Base-by-base conservation (phyloP, 2,329 filamentous ascomycete genomes). In the Purpureocillium lavendulum region DNA sequence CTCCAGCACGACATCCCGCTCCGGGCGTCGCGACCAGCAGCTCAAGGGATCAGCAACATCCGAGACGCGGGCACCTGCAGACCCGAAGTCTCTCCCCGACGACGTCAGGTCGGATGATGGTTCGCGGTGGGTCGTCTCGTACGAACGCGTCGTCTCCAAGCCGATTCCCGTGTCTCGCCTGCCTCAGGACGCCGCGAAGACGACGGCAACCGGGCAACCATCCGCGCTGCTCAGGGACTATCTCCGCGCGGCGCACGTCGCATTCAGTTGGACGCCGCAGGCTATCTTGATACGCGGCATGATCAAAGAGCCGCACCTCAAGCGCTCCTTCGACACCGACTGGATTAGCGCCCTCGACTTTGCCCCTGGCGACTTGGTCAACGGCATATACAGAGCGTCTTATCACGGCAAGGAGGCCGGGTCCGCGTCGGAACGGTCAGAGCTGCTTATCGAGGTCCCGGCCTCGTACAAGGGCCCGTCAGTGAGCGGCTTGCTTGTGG, bases 241-340 rank as follows among this genome's bases (percentile, higher is more conserved):
- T 41, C 35, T 53, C 5, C 53, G 50, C 10, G 52, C 47, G 10
- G 49, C 54, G 3, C 57, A 60, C 41, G 39, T 43, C 13, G 55
- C 59, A 2, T 62, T 62, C 35, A 47, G 48, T 37, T 52, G 51
- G 48, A 58, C 57, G 3, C 59, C 60, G 2, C 56, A 59, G 42
- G 57, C 57, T 5, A 43, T 55, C 4, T 15, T 55, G 2, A 53
- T 62, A 29, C 47, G 54, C 26, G 32, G 44, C 11, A 36, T 54
- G 13, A 38, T 57, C 56, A 14, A 36, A 39, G 7, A 39, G 41
- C 2, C 43, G 41, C 21, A 43, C 38, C 11, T 41, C 36, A 14
- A 56, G 21, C 21, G 21, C 21, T 26, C 50, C 10, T 59, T 61
- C 36, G 49, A 52, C 18, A 13, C 42, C 4, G 40, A 38, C 14